Percentiles rank a stretch among this genome's conserved stretches.
Conservation (phyloP, 2,329 filamentous ascomycete species). For the Pseudocercospora musae region DNA sequence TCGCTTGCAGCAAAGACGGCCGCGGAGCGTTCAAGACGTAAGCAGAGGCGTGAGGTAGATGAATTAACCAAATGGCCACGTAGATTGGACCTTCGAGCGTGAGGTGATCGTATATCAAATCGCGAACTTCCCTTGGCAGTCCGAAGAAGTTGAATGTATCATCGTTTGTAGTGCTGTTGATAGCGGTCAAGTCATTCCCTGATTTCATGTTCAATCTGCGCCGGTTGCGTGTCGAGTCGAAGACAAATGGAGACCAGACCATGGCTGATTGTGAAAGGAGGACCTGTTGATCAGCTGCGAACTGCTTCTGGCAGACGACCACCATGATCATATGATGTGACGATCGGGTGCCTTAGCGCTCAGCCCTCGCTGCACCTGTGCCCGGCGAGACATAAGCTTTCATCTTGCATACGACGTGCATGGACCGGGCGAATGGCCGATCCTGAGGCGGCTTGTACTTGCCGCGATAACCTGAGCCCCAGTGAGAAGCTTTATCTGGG, state of each 20-base stretch:
- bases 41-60: background rate
- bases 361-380: background rate
- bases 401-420: background rate
- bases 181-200: background rate
- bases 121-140: background rate
- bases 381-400: background rate
- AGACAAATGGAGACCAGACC: background rate
- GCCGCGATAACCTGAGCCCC: background rate
- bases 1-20: background rate
- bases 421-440: background rate
- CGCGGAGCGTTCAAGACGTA: background rate
- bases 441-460: background rate
- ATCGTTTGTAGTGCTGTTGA: background rate
- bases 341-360: conserved; percentile 1
- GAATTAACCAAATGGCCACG: background rate
- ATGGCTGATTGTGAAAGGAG: background rate
- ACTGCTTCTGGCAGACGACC: background rate
- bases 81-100: background rate
- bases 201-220: background rate
- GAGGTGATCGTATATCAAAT: background rate
- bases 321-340: conserved; percentile 4
- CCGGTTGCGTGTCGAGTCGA: background rate
- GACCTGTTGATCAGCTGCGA: conserved; percentile 1
- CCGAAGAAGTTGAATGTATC: background rate
- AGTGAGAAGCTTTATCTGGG: background rate